Evolutionary conservation across 345 rosid species (phyloP).

Genomic region (Corchorus capsularis): DNA sequence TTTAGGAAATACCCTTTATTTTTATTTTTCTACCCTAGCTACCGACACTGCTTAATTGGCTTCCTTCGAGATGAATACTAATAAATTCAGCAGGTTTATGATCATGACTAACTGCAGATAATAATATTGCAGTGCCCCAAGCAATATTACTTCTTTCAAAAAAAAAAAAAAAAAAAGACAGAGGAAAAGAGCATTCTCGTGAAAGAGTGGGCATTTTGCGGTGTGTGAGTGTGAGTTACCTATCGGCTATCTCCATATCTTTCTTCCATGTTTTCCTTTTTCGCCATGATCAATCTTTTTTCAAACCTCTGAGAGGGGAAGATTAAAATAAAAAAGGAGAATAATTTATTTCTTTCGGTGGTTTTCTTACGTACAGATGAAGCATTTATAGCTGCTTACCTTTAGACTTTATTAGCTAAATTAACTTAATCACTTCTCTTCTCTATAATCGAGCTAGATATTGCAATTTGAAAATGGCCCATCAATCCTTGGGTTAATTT

Average conservation of each 20-base stretch:
- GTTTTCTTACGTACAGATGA: too few relatives aligned
- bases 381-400: too few relatives aligned
- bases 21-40: neutral
- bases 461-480: too few relatives aligned
- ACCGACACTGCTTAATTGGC: neutral
- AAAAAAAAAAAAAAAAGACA: neutral
- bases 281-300: too few relatives aligned
- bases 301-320: neutral
- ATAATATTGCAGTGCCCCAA: neutral
- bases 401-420: too few relatives aligned
- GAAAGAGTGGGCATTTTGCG: neutral
- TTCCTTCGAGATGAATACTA: neutral
- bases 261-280: neutral
- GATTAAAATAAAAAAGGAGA: too few relatives aligned
- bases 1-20: neutral
- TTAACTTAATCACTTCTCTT: too few relatives aligned
- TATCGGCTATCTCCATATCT: too few relatives aligned
- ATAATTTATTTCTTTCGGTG: too few relatives aligned
- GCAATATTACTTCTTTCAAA: too few relatives aligned
- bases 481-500: too few relatives aligned
- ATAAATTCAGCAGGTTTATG: constrained; percentile 5
- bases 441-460: too few relatives aligned
- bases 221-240: neutral
- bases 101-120: neutral
- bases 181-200: constrained; percentile 7